Percentiles rank a stretch among this genome's conserved stretches.
These are phyloP conservation scores for Catunica adiposa DNA, from an alignment of 2,329 filamentous ascomycete species.

Conservation along the genomic window DNA sequence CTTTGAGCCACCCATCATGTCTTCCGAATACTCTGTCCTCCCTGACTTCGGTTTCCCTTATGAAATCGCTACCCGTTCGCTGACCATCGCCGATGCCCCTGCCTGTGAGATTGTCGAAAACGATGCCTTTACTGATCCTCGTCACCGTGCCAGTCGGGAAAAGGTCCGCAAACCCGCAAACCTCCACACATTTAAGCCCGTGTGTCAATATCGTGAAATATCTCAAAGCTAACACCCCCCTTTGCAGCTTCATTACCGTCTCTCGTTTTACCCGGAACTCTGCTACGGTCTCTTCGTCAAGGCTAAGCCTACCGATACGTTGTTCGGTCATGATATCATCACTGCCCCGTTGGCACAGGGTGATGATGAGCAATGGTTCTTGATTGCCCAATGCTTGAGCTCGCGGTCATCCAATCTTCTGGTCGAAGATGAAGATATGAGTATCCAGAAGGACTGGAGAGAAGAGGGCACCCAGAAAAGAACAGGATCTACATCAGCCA, in stretches of 20 bases:
- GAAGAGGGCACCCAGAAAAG: slow-evolving; percentile 19
- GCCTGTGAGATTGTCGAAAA: slow-evolving; percentile 40
- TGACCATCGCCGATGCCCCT: slow-evolving; percentile 50
- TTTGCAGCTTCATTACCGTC: slow-evolving; percentile 55
- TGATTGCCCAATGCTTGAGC: slow-evolving; percentile 64
- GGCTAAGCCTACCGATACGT: slow-evolving; percentile 23
- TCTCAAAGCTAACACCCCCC: not conserved
- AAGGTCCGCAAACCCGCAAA: slow-evolving; percentile 28
- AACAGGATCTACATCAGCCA: slow-evolving; percentile 51
- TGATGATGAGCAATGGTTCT: slow-evolving; percentile 29
- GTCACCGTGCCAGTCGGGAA: slow-evolving; percentile 34
- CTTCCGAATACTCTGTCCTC: not conserved
- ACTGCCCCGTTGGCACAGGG: not conserved
- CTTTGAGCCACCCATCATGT: not conserved
- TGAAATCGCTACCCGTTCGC: slow-evolving; percentile 34
- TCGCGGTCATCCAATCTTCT: slow-evolving; percentile 47
- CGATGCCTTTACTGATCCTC: slow-evolving; percentile 33
- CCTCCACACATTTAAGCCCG: not conserved
- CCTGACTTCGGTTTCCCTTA: slow-evolving; percentile 1
- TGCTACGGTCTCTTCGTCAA: slow-evolving; percentile 59
- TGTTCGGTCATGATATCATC: slow-evolving; percentile 3
- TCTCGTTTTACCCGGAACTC: slow-evolving; percentile 58
- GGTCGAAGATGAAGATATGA: slow-evolving; percentile 65
- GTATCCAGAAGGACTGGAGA: slow-evolving; percentile 51
- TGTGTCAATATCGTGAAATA: too few relatives aligned